Evolutionary conservation across 768 basidiomycete genomes (phyloP), one percentile per base, ranked within the genome.

Genomic region (Mycena epipterygia): DNA sequence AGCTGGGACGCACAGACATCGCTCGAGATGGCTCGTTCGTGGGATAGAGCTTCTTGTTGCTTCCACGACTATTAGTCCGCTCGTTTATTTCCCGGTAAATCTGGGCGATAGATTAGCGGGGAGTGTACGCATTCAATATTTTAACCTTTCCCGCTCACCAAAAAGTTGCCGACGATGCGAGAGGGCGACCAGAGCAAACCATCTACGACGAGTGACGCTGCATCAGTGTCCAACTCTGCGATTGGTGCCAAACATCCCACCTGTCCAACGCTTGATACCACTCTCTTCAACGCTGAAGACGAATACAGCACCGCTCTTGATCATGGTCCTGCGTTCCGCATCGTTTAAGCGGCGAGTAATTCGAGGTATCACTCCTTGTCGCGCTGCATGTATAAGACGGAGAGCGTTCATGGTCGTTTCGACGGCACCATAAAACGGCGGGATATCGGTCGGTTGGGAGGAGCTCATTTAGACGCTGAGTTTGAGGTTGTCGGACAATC

Each of bases 281-380:
- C 93, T 94, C 78, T 95, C 93, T 75, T 94, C 91, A 76, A 95
- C 94, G 77, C 93, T 93, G 82, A 95, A 96, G 57, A 96, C 91
- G 78, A 95, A 95, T 21, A 95, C 90, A 55, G 94, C 93, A 14
- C 88, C 88, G 39, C 87, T 85, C 76, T 86, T 87, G 78, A 89
- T 88, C 88, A 89, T 93, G 56, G 79, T 87, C 77, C 82, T 82
- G 37, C 91, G 88, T 76, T 96, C 94, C n/a, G 90, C 84, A 76
- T 95, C 94, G 76, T 94, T 94, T 76, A 95, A 86, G 30, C 94
- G 88, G 41, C 95, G 88, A n/a, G 92, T 94, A 67, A 95, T 93
- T 46, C 93, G 88, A 37, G 93, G 93, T 58, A 95, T 91, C 74
- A 92, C 84, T 29, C 94, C 94, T 71, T 91, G 88, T 56, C 92